These are phyloP conservation scores for Phytophthora citricola DNA, from an alignment of 352 stramenopile species.

Conservation along the genomic window DNA sequence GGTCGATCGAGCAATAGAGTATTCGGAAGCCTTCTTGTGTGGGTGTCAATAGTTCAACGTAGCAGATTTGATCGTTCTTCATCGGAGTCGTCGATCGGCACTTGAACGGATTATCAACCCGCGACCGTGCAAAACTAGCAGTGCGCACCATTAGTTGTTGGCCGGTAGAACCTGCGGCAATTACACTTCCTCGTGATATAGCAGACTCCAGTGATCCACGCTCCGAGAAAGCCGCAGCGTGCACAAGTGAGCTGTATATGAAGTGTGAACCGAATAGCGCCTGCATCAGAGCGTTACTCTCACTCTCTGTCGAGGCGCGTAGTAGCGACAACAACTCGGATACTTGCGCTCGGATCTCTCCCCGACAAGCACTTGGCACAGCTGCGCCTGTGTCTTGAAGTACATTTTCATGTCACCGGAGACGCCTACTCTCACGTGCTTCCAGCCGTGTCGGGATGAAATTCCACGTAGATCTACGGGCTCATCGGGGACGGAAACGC, in stretches of 20 bases:
- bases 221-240: constrained; percentile 16
- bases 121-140: constrained; percentile 6
- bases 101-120: constrained; percentile 1
- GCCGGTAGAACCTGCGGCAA: background rate
- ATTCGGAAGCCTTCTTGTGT: constrained; percentile 30
- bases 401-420: constrained; percentile 17
- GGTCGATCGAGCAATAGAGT: constrained; percentile 27
- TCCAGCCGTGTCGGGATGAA: constrained; percentile 21
- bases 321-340: constrained; percentile 28
- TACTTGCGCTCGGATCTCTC: constrained; percentile 18
- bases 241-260: constrained; percentile 46
- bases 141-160: constrained; percentile 30
- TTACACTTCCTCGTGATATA: constrained; percentile 1
- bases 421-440: constrained; percentile 15
- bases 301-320: constrained; percentile 32
- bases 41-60: constrained; percentile 36
- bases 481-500: constrained; percentile 19
- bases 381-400: constrained; percentile 12
- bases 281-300: constrained; percentile 34
- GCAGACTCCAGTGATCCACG: constrained; percentile 11
- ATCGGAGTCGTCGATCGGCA: background rate
- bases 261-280: constrained; percentile 22
- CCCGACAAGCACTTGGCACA: constrained; percentile 30
- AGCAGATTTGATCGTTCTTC: constrained; percentile 40
- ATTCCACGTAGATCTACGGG: constrained; percentile 17